Base-by-base conservation (phyloP, 163 green algal species). In the Scenedesmus sp. region DNA sequence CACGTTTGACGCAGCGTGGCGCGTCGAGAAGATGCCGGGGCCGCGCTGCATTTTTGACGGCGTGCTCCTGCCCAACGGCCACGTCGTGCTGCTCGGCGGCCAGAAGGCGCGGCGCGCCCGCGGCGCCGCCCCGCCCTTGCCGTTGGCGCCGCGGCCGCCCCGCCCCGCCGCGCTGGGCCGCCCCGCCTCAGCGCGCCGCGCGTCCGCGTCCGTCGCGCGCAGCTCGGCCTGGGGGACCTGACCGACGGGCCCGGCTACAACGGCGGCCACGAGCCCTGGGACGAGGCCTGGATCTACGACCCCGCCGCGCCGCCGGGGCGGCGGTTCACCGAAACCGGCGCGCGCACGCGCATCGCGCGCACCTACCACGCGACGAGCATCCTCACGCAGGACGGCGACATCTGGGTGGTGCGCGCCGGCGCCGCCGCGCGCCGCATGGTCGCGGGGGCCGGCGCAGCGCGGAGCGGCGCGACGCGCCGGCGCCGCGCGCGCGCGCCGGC, bases 21-120 rank as follows among this genome's bases (percentile, higher is more conserved):
- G 48, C 39, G 63, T 70, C 36, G 70, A 78, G 70, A 47, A 60
- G 31, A 78, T 78, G 70, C 70, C 70, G n/a, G 70, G 26, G n/a
- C 36, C 29, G 7, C 56, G 70, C 33, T 78, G 70, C 56, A 67
- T 78, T 17, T 69, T 78, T 60, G 70, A 78, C 26, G 70, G 70
- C 53, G 24, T 57, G 24, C 53, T 78, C 33, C 70, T 78, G 70
- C 70, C 70, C 6, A 78, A 78, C 28, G 70, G 70, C 26, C 56
- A 78, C 17, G 42, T 78, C 14, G 39, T 78, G 18, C 54, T 78
- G 6, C 42, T 69, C 17, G 70, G 70, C 14, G 70, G 70, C 34
- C 70, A 78, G 9, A 67, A 60, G 70, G 70, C 69, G 42, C 9
- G 15, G 18, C 6, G n/a, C n/a, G n/a, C n/a, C n/a, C n/a, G n/a